Evolutionary conservation across 2,329 filamentous ascomycete species (phyloP), one percentile per base, ranked within the genome.

Genomic region (Colletotrichum cereale): DNA sequence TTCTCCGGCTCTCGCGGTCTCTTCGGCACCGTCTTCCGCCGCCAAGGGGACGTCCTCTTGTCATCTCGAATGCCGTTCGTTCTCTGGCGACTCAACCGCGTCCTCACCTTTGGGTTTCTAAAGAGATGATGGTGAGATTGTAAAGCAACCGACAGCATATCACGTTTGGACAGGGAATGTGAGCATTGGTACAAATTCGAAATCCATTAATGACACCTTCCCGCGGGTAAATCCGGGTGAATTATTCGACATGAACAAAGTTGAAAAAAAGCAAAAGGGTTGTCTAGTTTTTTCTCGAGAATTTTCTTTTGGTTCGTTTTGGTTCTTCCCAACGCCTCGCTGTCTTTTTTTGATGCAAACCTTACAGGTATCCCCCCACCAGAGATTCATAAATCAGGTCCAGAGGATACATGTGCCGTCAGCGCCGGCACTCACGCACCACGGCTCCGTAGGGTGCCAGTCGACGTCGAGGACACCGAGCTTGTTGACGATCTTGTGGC

Each of bases 361-460:
- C 56, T 55, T 64, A 64, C 69, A 72, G 61, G 58, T 55, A 63
- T 48, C 60, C 12, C 14, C 18, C 38, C 50, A 12, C 44, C 53
- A 60, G 53, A 58, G 14, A 66, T 26, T 52, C 62, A 67, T 38
- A 31, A 16, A 40, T 79, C 80, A 92, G 80, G 91, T 93, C 96
- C 96, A 99, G 80, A 99, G 83, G 77, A 96, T 91, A 82, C 94
- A 93, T 18, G 93, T 97, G 52, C 96, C 96, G 85, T 99, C 96
- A 1, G 96, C 95, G 76, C 96, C 96, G 57, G 95, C 96, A 85
- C 93, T 97, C 64, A 97, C 91, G 82, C 93, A 92, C 96, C 96
- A 98, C 2, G 96, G 94, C 82, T 98, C 94, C 74, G 89, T 90
- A 7, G 95, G 94, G 85, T 99, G 96, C 97, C 97, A 99, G 78